Conservation (phyloP, 2,329 filamentous ascomycete species). For the Scopulariopsis brevicaulis region DNA sequence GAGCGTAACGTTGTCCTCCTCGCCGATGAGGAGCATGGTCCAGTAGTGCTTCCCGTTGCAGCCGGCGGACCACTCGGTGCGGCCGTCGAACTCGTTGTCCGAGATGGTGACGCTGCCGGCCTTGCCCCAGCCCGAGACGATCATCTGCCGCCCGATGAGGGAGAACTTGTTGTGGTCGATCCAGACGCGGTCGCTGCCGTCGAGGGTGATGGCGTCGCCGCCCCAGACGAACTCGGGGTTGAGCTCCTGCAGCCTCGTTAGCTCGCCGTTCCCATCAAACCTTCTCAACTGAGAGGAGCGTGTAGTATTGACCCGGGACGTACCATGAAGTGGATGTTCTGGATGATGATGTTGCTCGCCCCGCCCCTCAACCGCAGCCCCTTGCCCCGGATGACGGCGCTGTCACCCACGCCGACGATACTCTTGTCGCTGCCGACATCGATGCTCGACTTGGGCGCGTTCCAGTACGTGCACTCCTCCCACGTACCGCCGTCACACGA, state of each 20-base stretch:
- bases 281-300: too few relatives aligned
- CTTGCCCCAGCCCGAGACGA: conserved; percentile 12
- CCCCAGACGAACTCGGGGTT: conserved; percentile 25
- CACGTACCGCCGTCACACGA: conserved; percentile 14
- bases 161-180: conserved; percentile 26
- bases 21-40: conserved; percentile 27
- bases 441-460: conserved; percentile 15
- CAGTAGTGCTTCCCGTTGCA: conserved; percentile 36
- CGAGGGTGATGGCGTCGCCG: conserved; percentile 21
- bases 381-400: conserved; percentile 26
- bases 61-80: conserved; percentile 25
- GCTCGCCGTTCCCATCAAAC: background rate
- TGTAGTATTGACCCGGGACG: too few relatives aligned
- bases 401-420: conserved; percentile 23
- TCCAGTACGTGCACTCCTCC: conserved; percentile 17
- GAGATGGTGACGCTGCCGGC: conserved; percentile 27
- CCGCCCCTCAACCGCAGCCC: conserved; percentile 21
- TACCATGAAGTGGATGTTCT: conserved; percentile 19
- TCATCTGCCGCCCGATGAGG: conserved; percentile 30
- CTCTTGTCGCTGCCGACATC: conserved; percentile 26
- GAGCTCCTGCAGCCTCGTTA: conserved; percentile 6
- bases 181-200: conserved; percentile 20
- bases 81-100: conserved; percentile 32
- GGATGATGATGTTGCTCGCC: conserved; percentile 22
- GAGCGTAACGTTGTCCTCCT: conserved; percentile 26